These are phyloP conservation scores for Alternaria brassicae DNA, from an alignment of 2,329 filamentous ascomycete species.

Conservation along the genomic window DNA sequence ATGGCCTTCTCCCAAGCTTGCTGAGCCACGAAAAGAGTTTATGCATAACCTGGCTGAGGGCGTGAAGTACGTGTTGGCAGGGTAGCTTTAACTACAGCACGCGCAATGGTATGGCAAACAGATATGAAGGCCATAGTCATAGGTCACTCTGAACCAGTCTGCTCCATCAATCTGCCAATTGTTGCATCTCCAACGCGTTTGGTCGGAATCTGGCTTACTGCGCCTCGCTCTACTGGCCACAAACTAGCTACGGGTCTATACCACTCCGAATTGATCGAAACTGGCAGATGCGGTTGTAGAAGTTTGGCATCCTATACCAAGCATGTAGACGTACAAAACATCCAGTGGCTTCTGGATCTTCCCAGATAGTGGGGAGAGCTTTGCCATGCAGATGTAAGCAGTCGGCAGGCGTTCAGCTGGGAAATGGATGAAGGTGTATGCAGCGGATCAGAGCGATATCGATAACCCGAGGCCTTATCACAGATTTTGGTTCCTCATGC, in stretches of 20 bases:
- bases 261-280: background rate
- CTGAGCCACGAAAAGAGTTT: slow-evolving; percentile 33
- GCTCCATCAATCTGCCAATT: no score
- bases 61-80: slow-evolving; percentile 31
- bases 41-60: slow-evolving; percentile 32
- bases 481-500: background rate
- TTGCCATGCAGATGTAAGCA: slow-evolving; percentile 1
- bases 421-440: background rate
- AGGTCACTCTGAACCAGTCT: no score
- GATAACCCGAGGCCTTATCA: background rate
- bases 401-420: background rate
- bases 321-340: background rate
- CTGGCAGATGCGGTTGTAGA: no score
- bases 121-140: background rate
- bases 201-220: no score
- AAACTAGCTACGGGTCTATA: no score
- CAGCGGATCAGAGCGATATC: background rate
- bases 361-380: background rate
- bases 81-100: background rate
- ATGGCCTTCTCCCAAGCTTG: slow-evolving; percentile 44
- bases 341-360: background rate
- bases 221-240: no score
- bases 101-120: no score
- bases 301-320: no score
- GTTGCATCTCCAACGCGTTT: no score